phyloP scores from a whole-genome alignment of 1,284 basidiomycete genomes.

The Rhodotorula sp. region DNA sequence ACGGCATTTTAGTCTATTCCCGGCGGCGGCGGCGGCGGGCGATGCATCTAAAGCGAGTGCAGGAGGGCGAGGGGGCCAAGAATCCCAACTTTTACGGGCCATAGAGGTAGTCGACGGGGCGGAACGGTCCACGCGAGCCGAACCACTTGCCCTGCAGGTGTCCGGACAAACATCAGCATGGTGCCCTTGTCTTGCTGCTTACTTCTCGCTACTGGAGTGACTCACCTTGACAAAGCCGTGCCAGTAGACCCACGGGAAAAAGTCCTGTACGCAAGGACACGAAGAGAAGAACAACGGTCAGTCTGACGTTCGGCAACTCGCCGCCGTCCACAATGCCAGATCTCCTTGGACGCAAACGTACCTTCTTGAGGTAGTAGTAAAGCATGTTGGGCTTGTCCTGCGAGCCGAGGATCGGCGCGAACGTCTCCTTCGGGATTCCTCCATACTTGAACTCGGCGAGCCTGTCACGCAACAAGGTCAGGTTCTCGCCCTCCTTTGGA shows the following conservation, averaged over 20 bases:
- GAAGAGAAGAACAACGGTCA: constrained; percentile 52
- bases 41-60: not conserved
- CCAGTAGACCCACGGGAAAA: constrained; percentile 91
- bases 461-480: not conserved
- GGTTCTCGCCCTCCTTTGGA: not conserved
- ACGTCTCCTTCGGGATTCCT: constrained; percentile 73
- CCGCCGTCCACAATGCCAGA: too few species aligned
- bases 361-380: constrained; percentile 91
- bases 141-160: constrained; percentile 38
- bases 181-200: too few species aligned
- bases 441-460: constrained; percentile 75
- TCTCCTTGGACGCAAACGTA: constrained; percentile 44
- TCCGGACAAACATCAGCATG: not conserved
- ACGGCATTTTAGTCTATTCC: not conserved
- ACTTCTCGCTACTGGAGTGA: not conserved
- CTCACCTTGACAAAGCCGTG: constrained; percentile 66
- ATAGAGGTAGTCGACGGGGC: constrained; percentile 29
- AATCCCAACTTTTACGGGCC: not conserved
- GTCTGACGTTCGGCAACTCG: too few species aligned
- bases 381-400: constrained; percentile 61
- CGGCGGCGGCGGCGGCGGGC: not conserved
- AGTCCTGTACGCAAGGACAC: constrained; percentile 53
- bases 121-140: constrained; percentile 29
- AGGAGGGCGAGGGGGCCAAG: not conserved
- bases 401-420: constrained; percentile 62